These are phyloP conservation scores for Rhodotorula graminis DNA, from an alignment of 768 basidiomycete genomes.

Conservation along the genomic window DNA sequence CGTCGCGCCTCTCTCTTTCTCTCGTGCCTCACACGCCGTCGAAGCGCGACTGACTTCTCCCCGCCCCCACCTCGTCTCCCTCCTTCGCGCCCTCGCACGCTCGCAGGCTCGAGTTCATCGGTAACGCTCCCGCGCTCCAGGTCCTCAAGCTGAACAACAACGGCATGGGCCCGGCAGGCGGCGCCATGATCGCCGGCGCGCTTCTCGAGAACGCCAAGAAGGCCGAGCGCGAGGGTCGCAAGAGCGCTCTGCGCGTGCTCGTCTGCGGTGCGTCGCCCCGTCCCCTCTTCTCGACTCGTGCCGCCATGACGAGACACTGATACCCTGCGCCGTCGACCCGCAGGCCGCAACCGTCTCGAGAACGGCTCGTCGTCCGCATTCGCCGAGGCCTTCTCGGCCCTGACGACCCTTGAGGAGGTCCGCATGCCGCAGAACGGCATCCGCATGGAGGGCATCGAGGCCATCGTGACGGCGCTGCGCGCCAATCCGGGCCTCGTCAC, in stretches of 20 bases:
- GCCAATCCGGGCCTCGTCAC: constrained; percentile 62
- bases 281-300: not conserved
- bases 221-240: constrained; percentile 61
- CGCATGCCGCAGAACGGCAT: constrained; percentile 98
- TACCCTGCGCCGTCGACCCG: too few species aligned
- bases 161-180: constrained; percentile 86
- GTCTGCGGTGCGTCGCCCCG: constrained; percentile 59
- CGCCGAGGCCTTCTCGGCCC: constrained; percentile 82
- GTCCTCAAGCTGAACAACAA: constrained; percentile 92
- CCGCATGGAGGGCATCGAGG: constrained; percentile 78
- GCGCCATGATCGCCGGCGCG: constrained; percentile 76
- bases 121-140: constrained; percentile 66
- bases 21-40: too few species aligned
- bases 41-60: too few species aligned
- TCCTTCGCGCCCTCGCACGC: not conserved
- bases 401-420: constrained; percentile 74
- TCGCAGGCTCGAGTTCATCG: constrained; percentile 37
- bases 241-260: constrained; percentile 68
- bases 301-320: not conserved
- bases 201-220: constrained; percentile 68
- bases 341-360: constrained; percentile 84
- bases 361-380: constrained; percentile 76
- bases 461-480: constrained; percentile 68
- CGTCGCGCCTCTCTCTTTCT: too few species aligned
- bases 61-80: not conserved